Conservation (phyloP, 495 filamentous ascomycete genomes). For the Talaromyces ruber region DNA sequence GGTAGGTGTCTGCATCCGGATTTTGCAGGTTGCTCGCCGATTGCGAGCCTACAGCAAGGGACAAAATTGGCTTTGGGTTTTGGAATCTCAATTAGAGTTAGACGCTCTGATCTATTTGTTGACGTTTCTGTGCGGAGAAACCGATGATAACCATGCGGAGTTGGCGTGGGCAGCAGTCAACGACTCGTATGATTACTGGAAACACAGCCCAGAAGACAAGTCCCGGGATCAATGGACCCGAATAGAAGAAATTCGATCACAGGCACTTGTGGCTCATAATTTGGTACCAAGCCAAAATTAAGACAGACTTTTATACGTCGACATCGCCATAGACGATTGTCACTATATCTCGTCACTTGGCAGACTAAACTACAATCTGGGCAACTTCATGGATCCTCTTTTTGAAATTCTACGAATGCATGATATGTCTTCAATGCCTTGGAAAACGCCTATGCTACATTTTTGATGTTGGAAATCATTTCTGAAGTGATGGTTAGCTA, state of each 20-base stretch:
- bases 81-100: not conserved
- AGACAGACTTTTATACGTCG: too few species aligned
- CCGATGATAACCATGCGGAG: not conserved
- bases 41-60: constrained; percentile 12
- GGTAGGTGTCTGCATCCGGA: constrained; percentile 31
- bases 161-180: not conserved
- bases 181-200: not conserved
- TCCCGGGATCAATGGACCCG: not conserved
- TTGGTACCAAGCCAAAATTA: not conserved
- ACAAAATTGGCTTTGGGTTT: constrained; percentile 13
- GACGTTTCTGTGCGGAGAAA: not conserved
- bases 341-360: too few species aligned
- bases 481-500: too few species aligned
- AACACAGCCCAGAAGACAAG: not conserved
- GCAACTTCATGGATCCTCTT: too few species aligned
- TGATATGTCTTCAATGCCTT: too few species aligned
- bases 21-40: constrained; percentile 36
- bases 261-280: not conserved
- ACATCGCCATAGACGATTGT: too few species aligned
- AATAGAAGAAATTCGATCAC: not conserved
- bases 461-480: too few species aligned
- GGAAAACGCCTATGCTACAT: too few species aligned
- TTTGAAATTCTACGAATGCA: too few species aligned
- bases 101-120: not conserved
- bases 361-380: too few species aligned